phyloP scores from a whole-genome alignment of 163 green algal species.

The Scenedesmus sp. region DNA sequence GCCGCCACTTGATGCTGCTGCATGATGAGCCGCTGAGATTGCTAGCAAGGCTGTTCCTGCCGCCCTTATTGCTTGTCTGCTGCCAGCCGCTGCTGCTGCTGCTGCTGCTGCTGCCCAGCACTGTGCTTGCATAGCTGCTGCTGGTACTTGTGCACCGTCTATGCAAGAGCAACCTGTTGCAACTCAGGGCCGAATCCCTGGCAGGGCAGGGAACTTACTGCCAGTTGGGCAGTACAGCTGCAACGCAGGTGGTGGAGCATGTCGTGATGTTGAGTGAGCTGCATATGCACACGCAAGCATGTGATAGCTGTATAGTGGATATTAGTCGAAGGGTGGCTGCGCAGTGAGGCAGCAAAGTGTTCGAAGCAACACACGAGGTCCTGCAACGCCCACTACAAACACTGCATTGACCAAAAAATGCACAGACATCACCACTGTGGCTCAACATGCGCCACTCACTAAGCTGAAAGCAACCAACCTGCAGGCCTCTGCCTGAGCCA shows the following conservation, averaged over 20 bases:
- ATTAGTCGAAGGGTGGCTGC: too few relatives aligned
- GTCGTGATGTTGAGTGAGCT: neutral
- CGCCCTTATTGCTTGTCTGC: neutral
- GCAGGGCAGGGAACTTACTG: neutral
- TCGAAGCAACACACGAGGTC: too few relatives aligned
- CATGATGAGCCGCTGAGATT: neutral
- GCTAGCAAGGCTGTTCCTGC: neutral
- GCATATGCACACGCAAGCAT: too few relatives aligned
- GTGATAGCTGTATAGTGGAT: too few relatives aligned
- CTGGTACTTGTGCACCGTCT: neutral
- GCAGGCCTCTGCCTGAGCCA: neutral
- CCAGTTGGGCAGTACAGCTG: neutral
- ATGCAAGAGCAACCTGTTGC: neutral
- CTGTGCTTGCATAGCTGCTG: neutral
- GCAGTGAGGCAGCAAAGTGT: too few relatives aligned
- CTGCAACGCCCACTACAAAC: too few relatives aligned
- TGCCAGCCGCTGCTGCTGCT: neutral
- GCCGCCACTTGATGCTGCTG: neutral
- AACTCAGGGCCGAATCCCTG: neutral
- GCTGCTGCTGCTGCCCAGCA: neutral
- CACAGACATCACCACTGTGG: too few relatives aligned
- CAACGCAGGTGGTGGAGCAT: neutral
- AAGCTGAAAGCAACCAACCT: slow-evolving; percentile 1
- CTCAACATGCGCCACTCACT: too few relatives aligned
- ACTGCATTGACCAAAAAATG: too few relatives aligned